These are phyloP conservation scores for Monosporascus sp. DNA, from an alignment of 2,329 filamentous ascomycete species.

Conservation along the genomic window DNA sequence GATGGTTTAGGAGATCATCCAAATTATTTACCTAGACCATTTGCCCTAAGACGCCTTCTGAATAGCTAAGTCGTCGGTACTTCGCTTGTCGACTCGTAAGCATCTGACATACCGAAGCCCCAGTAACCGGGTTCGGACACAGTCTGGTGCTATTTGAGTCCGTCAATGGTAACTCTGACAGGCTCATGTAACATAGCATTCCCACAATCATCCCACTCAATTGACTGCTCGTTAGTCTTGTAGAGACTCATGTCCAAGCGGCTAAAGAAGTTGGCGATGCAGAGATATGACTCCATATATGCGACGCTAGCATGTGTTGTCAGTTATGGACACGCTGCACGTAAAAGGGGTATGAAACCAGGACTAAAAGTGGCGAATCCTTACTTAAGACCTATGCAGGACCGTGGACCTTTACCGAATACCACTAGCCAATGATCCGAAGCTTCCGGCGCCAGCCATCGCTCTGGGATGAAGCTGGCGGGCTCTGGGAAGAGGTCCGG, in stretches of 20 bases:
- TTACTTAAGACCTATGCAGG: constrained; percentile 16
- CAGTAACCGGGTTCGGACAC: no score
- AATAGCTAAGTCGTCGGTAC: no score
- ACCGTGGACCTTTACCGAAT: constrained; percentile 16
- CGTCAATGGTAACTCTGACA: constrained; percentile 2
- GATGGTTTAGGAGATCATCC: no score
- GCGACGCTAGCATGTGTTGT: background rate
- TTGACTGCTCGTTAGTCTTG: background rate
- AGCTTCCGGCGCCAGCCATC: constrained; percentile 9
- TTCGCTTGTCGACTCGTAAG: no score
- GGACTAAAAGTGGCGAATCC: background rate
- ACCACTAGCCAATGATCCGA: constrained; percentile 11
- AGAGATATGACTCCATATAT: constrained; percentile 2
- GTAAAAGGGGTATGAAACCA: background rate
- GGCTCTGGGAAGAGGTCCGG: constrained; percentile 13
- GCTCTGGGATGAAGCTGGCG: constrained; percentile 11
- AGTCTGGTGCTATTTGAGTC: background rate
- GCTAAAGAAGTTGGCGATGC: constrained; percentile 3
- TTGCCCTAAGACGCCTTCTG: no score
- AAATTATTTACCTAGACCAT: no score
- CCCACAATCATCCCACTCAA: constrained; percentile 1
- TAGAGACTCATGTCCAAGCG: constrained; percentile 2
- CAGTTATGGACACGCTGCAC: no score
- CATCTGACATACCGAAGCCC: no score
- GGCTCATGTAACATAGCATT: constrained; percentile 2